Base-by-base conservation (phyloP, 2,329 filamentous ascomycete genomes). In the Hypoxylon sp. region DNA sequence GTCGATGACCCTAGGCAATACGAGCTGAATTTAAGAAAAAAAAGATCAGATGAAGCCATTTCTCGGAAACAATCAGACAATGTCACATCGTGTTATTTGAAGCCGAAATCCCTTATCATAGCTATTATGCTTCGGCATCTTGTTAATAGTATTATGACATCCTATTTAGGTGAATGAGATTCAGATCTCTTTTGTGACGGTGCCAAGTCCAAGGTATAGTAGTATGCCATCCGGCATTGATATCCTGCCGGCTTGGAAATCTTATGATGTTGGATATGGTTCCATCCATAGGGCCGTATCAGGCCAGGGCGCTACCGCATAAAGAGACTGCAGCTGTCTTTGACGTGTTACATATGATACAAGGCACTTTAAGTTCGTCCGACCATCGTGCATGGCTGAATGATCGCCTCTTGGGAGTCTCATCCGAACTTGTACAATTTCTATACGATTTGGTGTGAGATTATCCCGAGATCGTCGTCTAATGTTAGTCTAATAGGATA, bases 221-320 rank as follows among this genome's bases (percentile, higher is more conserved):
- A n/a, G 12, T 13, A 38, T 53, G 38, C 43, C 46, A 38, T 25
- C 42, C 51, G 55, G 51, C 42, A 57, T 17, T n/a, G 32, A 51
- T 23, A 26, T 55, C 16, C 38, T 37, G 40, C 55, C 27, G 42
- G 36, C 41, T 23, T 21, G 32, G 15, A 12, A 44, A 37, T 49
- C 51, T 55, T 58, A 57, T 43, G 40, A 58, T 49, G 38, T 40
- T 42, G 38, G 16, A 51, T 49, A 55, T 49, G 35, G 42, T 37
- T 51, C 51, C 42, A 51, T 55, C 26, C 8, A 38, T 43, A 51
- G 35, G 32, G 36, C 31, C 25, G 25, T 36, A 27, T 26, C 40
- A 20, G 16, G 30, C 21, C 5, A 25, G 9, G 21, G 9, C 9
- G 9, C 21, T 6, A 25, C 21, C 26, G 44, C 43, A 44, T 44